Base-by-base conservation (phyloP, 176 grass and related monocot genomes). In the Panicum miliaceum region DNA sequence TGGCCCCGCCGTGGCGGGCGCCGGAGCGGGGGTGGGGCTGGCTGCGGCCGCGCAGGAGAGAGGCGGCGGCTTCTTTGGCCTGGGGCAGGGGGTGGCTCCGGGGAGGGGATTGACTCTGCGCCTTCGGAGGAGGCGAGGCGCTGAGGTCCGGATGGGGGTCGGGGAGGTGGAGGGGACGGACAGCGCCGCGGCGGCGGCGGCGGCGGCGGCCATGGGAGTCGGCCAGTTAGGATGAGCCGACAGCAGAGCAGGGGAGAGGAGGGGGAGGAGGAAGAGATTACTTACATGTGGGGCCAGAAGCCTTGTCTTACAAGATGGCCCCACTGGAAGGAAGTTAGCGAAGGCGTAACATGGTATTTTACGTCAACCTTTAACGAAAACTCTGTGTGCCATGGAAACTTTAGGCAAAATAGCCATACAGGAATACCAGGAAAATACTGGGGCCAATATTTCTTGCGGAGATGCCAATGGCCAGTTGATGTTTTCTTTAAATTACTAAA, bases 31-130 rank as follows among this genome's bases (percentile, higher is more conserved):
- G 20, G 77, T 29, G 18, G 80, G 5, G 45, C 35, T n/a, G 19
- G 72, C 25, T 40, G 70, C 38, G 62, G 77, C 67, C 57, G 74
- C 36, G 50, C 88, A 79, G 74, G 22, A 73, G 60, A 90, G 52
- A 57, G 40, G 50, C 14, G 5, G 53, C 8, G 20, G 72, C 47
- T 50, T 78, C 41, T 58, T 83, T 20, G 47, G 5, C 25, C 60
- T 58, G 56, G 15, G 38, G 6, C 4, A 59, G 69, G 12, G 68
- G 35, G 22, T 78, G 6, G 7, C 20, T 37, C 20, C 3, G 8
- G 19, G 6, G 2, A 57, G 2, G 27, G n/a, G 26, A 5, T 42
- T 65, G 73, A 32, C 20, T 18, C 1, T 61, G 52, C 7, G 26
- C 69, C 69, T 50, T 65, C 8, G 14, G 74, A 12, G 23, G 50